These are phyloP conservation scores for Xylaria sp. DNA, from an alignment of 495 filamentous ascomycete genomes.

Conservation along the genomic window DNA sequence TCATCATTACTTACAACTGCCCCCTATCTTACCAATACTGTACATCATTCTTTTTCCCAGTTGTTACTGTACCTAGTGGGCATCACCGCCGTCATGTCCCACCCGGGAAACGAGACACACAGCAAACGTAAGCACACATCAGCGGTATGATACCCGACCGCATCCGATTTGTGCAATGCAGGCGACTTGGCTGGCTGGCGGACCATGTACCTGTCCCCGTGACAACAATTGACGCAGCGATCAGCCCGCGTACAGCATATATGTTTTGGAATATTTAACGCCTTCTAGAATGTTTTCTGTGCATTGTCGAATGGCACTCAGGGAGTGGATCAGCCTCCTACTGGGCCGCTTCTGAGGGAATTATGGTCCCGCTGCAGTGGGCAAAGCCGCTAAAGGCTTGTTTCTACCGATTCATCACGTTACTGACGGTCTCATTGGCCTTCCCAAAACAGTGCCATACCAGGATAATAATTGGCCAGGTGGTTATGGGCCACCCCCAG, in stretches of 20 bases:
- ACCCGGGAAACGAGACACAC: neutral
- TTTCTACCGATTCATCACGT: constrained; percentile 9
- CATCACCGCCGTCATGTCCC: neutral
- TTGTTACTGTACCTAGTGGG: too few relatives aligned
- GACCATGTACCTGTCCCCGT: constrained; percentile 3
- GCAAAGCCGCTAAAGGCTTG: constrained; percentile 19
- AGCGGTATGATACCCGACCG: neutral
- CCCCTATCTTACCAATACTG: neutral
- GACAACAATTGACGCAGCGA: constrained; percentile 5
- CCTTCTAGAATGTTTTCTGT: constrained; percentile 22
- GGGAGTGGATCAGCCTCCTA: neutral
- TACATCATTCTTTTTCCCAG: neutral
- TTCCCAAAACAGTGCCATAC: constrained; percentile 15
- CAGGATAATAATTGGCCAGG: constrained; percentile 5
- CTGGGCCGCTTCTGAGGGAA: constrained; percentile 17
- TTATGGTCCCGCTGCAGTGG: constrained; percentile 13
- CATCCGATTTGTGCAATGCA: constrained; percentile 21
- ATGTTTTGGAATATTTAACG: neutral
- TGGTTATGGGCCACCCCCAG: neutral
- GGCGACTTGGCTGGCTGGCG: constrained; percentile 10
- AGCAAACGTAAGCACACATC: constrained; percentile 21
- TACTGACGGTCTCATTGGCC: constrained; percentile 4
- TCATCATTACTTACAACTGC: neutral
- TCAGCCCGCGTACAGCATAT: constrained; percentile 5
- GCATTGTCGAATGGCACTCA: neutral